Evolutionary conservation across 257 asterid genomes (phyloP), one percentile per base, ranked within the genome.

Genomic region (Rubia yunnanensis): DNA sequence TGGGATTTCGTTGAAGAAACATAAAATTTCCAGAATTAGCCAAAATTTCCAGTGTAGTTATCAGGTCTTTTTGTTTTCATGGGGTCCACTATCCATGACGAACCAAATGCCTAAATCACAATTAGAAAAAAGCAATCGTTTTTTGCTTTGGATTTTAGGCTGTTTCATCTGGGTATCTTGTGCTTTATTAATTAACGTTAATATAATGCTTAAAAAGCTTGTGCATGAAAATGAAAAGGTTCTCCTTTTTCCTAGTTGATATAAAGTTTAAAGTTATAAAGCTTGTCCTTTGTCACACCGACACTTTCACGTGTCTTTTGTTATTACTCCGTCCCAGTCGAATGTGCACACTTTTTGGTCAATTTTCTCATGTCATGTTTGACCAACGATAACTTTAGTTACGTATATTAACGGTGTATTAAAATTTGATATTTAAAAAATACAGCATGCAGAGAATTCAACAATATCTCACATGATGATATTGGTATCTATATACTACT

Each of bases 11-110:
- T 64, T 26, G 62, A 72, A 67, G 70, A 64, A 54, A 39, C 62
- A 58, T 62, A 70, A 70, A 70, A 69, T 78, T 80, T 82, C 41
- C 49, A 27, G 26, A 60, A 38, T n/a, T 55, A 52, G 57, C 74
- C 73, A 66, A 70, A 64, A 7, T 3, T 38, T 38, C 46, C 44
- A 36, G 2, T n/a, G n/a, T n/a, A n/a, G n/a, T n/a, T n/a, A n/a
- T n/a, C n/a, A n/a, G n/a, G n/a, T n/a, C 44, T 7, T 36, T 9
- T 36, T 36, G 14, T 11, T 7, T 36, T 36, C 36, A 20, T n/a
- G n/a, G n/a, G n/a, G 18, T 28, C 72, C 67, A 30, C 55, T 28
- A 20, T 8, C 27, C 49, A 49, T 18, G 22, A 59, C 13, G 50
- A 13, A 20, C 38, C 36, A 27, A n/a, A 44, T 27, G 69, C 57